Conservation (phyloP, 1,284 basidiomycete genomes). For the Moesziomyces antarcticus region DNA sequence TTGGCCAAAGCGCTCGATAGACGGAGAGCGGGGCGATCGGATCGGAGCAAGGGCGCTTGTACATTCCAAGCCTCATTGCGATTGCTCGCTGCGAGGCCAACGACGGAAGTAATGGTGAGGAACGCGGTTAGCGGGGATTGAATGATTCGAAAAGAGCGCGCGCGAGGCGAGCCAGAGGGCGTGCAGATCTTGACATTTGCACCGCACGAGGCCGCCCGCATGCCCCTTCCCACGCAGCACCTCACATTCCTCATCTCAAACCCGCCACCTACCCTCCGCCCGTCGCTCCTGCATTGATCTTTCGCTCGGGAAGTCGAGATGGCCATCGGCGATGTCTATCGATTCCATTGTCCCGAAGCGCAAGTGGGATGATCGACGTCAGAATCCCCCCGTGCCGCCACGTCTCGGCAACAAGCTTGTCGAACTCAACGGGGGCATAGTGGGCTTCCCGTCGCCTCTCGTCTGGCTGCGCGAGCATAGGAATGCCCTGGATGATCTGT, state of each 20-base stretch:
- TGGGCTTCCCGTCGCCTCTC: no score
- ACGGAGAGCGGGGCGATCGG: no score
- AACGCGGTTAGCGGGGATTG: slow-evolving; percentile 4
- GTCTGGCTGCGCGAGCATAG: neutral
- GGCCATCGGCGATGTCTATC: neutral
- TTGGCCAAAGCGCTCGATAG: no score
- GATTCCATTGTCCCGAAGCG: neutral
- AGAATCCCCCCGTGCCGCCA: neutral
- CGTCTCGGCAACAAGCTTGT: neutral
- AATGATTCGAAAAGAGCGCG: neutral
- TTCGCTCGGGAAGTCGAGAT: neutral
- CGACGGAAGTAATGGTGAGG: no score
- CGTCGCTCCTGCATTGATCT: neutral
- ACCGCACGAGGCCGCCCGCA: neutral
- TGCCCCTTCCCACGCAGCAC: slow-evolving; percentile 7
- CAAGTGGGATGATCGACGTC: neutral
- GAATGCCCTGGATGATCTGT: neutral
- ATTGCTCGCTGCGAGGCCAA: neutral
- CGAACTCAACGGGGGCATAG: no score
- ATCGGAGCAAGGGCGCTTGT: neutral
- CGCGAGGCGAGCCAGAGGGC: neutral
- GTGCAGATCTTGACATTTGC: slow-evolving; percentile 31
- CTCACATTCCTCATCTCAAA: slow-evolving; percentile 27
- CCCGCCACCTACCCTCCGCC: no score
- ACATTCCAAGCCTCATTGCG: slow-evolving; percentile 36